Base-by-base conservation (phyloP, 2,329 filamentous ascomycete species). In the Teratosphaeria nubilosa region DNA sequence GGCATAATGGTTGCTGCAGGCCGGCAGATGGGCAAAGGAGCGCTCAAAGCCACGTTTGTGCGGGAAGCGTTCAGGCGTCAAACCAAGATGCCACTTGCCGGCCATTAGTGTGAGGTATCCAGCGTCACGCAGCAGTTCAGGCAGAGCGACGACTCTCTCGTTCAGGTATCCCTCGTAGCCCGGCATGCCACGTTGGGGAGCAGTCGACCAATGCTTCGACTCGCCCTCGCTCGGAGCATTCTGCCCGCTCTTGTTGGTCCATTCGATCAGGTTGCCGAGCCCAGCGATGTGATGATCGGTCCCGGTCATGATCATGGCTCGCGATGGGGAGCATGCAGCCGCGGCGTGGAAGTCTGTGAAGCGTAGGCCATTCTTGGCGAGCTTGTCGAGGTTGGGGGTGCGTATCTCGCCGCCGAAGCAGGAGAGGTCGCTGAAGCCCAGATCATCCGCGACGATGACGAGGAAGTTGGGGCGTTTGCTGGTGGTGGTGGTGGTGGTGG, bases 301-400 rank as follows among this genome's bases (percentile, higher is more conserved):
- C 3, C 83, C 83, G 0, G 82, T 85, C 77, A 86, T 81, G 63
- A 86, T 78, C 84, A 86, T 86, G 20, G 83, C 81, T 41, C 83
- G 75, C 2, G 82, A 83, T 1, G 84, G 84, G 54, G 82, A 86
- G 70, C 83, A 86, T 55, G 84, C 83, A 2, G 83, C 80, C 0
- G 84, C 83, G 1, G 83, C 80, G 65, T 86, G 84, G 69, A 85
- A 86, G 64, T 85, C 81, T 0, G 82, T 86, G 65, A 86, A 83
- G 5, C 82, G 79, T 22, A 86, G 70, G 31, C 82, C 72, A 68
- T 72, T 72, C 58, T 64, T 62, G 25, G 72, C 70, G n/a, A 75
- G 67, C 60, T 77, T 78, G 69, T 84, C 80, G 41, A 85, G 74
- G 64, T 82, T 80, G 0, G 82, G 82, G 0, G 82, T 85, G 37